Evolutionary conservation across 805 yeast species (phyloP).

Genomic region (Metschnikowia koreensis): DNA sequence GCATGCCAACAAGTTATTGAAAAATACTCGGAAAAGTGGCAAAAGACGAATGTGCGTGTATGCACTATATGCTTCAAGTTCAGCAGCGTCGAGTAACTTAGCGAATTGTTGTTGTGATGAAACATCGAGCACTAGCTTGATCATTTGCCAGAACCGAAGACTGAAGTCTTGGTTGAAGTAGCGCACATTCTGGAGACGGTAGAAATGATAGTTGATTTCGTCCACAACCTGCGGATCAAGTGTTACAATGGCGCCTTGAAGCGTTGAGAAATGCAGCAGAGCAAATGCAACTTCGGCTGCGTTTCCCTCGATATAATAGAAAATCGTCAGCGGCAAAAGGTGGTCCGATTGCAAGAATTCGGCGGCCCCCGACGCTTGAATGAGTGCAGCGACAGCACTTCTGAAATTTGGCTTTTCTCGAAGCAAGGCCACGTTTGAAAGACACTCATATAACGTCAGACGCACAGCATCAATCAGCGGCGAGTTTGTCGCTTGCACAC

Average conservation of each 20-base stretch:
- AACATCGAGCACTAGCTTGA: constrained; percentile 34
- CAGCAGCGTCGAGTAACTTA: constrained; percentile 30
- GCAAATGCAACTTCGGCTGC: constrained; percentile 50
- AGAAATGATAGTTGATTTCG: constrained; percentile 53
- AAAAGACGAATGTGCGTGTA: constrained; percentile 30
- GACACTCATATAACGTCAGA: constrained; percentile 38
- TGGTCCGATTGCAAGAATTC: constrained; percentile 4
- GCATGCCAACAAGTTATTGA: constrained; percentile 52
- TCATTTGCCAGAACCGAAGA: constrained; percentile 47
- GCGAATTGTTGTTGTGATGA: constrained; percentile 7
- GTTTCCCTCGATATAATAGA: constrained; percentile 54
- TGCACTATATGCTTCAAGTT: constrained; percentile 31
- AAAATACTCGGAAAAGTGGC: constrained; percentile 40
- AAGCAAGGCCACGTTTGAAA: constrained; percentile 51
- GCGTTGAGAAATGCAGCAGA: constrained; percentile 19
- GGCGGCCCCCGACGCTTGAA: constrained; percentile 2
- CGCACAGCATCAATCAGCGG: constrained; percentile 3
- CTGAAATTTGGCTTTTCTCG: constrained; percentile 37
- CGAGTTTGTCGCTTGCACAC: constrained; percentile 1
- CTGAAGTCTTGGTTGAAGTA: constrained; percentile 44
- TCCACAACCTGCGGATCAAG: constrained; percentile 36
- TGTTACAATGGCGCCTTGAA: not conserved
- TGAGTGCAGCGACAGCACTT: constrained; percentile 24
- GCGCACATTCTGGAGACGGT: constrained; percentile 52
- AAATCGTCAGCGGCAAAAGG: constrained; percentile 49